Base-by-base conservation (phyloP, 768 basidiomycete genomes). In the Pseudohyphozyma bogoriensis region DNA sequence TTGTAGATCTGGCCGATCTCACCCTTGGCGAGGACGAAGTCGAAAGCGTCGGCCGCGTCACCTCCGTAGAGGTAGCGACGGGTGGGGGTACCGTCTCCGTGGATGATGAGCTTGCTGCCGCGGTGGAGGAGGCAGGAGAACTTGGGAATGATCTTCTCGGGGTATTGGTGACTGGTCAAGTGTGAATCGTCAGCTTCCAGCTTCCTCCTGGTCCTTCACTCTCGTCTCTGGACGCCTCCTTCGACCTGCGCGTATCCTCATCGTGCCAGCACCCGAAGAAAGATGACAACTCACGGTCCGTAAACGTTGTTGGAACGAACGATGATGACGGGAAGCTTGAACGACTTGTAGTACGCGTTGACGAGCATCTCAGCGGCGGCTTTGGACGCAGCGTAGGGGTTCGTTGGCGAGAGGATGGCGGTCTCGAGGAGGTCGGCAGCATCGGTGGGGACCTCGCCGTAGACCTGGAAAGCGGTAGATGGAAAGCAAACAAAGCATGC, bases 291-390 rank as follows among this genome's bases (percentile, higher is more conserved):
- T 28, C 26, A 49, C 47, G 50, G 50, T 32, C 50, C 50, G 50
- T 51, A 51, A 35, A 51, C 50, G 50, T 51, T 51, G 50, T 51
- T 51, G 50, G n/a, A 24, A n/a, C 50, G 50, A 1, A 51, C 50
- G 50, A 51, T 36, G 50, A 51, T 51, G 50, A 35, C 33, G 3
- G 50, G 50, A 6, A 51, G 50, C 32, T 51, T 51, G 50, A 51
- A 51, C 16, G 50, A 51, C 31, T 51, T 51, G 32, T 33, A 51
- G 50, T 51, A 51, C 3, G 50, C 50, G 22, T 51, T 33, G 2
- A 51, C 50, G 50, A 51, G 50, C 50, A 51, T 51, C 50, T 51
- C 50, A 3, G 33, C 50, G 4, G 50, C 50, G 2, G 50, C 50
- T n/a, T 51, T 51, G 16, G 50, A 35, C 20, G 50, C 50, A 32